Evolutionary conservation across 768 basidiomycete genomes (phyloP).

Genomic region (Cyclocybe cylindracea): DNA sequence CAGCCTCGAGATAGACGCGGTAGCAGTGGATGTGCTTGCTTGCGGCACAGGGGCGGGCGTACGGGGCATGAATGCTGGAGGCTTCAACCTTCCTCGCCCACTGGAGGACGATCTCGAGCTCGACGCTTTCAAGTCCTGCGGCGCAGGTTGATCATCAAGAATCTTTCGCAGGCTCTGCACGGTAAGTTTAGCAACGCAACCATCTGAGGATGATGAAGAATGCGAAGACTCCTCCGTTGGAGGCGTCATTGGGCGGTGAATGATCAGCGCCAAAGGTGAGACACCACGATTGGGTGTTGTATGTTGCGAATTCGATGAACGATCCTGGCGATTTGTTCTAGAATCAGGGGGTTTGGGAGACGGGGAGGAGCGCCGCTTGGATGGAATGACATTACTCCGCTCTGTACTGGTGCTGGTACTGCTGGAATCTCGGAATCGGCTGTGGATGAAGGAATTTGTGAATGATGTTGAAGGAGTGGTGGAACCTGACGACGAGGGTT

Average conservation of each 20-base stretch:
- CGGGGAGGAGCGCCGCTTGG: constrained; percentile 10
- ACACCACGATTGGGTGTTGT: constrained; percentile 22
- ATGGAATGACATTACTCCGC: constrained; percentile 9
- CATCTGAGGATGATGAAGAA: constrained; percentile 54
- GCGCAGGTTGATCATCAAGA: constrained; percentile 53
- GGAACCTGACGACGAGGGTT: constrained; percentile 28
- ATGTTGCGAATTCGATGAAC: constrained; percentile 1
- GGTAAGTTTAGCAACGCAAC: constrained; percentile 59
- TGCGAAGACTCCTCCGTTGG: constrained; percentile 57
- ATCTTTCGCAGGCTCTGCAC: constrained; percentile 71
- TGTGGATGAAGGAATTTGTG: constrained; percentile 33
- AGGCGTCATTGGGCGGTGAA: constrained; percentile 50
- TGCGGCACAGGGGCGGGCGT: constrained; percentile 54
- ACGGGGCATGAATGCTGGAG: constrained; percentile 43
- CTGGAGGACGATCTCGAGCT: constrained; percentile 7
- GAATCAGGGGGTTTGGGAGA: constrained; percentile 16
- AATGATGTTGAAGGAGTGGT: constrained; percentile 38
- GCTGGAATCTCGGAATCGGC: constrained; percentile 32
- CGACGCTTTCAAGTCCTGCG: constrained; percentile 8
- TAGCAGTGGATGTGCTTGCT: constrained; percentile 70
- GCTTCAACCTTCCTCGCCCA: constrained; percentile 17
- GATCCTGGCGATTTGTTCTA: constrained; percentile 2
- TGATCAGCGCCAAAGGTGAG: constrained; percentile 15
- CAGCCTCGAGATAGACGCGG: constrained; percentile 76
- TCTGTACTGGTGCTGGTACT: constrained; percentile 29